Percentiles rank a stretch among this genome's conserved stretches.
Conservation (phyloP, 495 filamentous ascomycete genomes). For the Penicillium steckii region DNA sequence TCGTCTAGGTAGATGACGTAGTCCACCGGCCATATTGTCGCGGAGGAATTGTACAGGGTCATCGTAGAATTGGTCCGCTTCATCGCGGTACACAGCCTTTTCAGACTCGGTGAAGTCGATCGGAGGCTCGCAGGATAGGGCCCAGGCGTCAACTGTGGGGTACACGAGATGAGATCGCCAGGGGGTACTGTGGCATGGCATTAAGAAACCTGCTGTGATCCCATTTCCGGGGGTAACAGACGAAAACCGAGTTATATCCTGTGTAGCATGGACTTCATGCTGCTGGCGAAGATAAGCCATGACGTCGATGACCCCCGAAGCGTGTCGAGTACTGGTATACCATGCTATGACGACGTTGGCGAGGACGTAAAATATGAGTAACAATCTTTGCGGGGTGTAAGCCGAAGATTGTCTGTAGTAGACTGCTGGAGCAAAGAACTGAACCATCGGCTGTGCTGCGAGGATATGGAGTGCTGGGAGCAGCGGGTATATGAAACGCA, state of each 20-base stretch:
- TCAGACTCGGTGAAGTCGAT: conserved; percentile 57
- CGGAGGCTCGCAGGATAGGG: conserved; percentile 88
- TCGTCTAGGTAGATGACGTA: conserved; percentile 39
- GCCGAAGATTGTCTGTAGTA: conserved; percentile 21
- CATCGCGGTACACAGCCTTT: conserved; percentile 70
- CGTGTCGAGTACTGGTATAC: conserved; percentile 76
- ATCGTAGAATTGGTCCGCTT: conserved; percentile 87
- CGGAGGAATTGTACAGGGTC: conserved; percentile 61
- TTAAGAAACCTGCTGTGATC: conserved; percentile 84
- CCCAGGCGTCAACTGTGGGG: conserved; percentile 74
- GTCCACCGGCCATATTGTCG: conserved; percentile 44
- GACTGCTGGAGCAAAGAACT: conserved; percentile 59
- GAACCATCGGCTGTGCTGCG: conserved; percentile 61
- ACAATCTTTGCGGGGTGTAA: conserved; percentile 46
- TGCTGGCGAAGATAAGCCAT: conserved; percentile 70
- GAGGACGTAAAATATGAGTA: conserved; percentile 57
- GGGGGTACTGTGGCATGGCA: conserved; percentile 96
- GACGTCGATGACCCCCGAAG: conserved; percentile 71
- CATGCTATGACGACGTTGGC: conserved; percentile 68
- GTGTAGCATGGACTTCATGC: conserved; percentile 51
- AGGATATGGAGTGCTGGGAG: conserved; percentile 83
- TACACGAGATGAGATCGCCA: conserved; percentile 87
- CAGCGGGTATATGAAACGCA: conserved; percentile 94
- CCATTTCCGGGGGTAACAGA: conserved; percentile 2
- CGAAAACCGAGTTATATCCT: background rate